These are phyloP conservation scores for Starmerella ratchasimensis DNA, from an alignment of 805 yeast species.

Conservation along the genomic window DNA sequence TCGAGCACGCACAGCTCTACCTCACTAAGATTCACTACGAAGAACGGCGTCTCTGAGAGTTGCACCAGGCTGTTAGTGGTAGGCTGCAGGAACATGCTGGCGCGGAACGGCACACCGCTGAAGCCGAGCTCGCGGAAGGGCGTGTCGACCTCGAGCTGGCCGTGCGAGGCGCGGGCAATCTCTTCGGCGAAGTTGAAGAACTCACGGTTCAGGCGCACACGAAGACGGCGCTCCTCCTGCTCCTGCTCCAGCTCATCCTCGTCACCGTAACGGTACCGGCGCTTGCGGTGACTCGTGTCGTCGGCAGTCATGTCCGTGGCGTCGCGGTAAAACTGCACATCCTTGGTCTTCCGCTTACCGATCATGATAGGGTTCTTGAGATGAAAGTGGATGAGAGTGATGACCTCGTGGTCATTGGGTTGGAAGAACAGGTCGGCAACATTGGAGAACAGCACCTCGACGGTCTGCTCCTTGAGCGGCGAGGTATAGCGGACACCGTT, in stretches of 20 bases:
- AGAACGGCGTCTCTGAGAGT: slow-evolving; percentile 84
- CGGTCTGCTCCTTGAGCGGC: slow-evolving; percentile 67
- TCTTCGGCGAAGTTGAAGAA: slow-evolving; percentile 79
- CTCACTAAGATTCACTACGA: slow-evolving; percentile 81
- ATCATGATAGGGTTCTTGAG: slow-evolving; percentile 85
- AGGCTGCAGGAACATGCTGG: slow-evolving; percentile 90
- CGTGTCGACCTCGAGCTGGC: slow-evolving; percentile 73
- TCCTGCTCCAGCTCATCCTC: slow-evolving; percentile 98
- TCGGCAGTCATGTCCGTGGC: slow-evolving; percentile 93
- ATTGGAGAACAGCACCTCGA: slow-evolving; percentile 79
- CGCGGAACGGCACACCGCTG: slow-evolving; percentile 92
- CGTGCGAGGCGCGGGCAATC: slow-evolving; percentile 77
- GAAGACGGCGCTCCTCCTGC: slow-evolving; percentile 91
- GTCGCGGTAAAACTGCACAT: slow-evolving; percentile 91
- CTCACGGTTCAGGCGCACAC: slow-evolving; percentile 81
- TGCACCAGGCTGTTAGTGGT: slow-evolving; percentile 94
- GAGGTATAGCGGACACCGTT: slow-evolving; percentile 93
- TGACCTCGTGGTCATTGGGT: slow-evolving; percentile 87
- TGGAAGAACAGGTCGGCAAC: slow-evolving; percentile 90
- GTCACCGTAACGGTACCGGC: slow-evolving; percentile 81
- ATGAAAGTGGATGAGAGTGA: slow-evolving; percentile 85
- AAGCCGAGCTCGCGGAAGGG: slow-evolving; percentile 95
- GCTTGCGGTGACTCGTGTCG: slow-evolving; percentile 89
- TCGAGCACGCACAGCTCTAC: slow-evolving; percentile 91
- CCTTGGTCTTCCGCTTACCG: slow-evolving; percentile 90